Base-by-base conservation (phyloP, 768 basidiomycete genomes). In the Fistulinella prunicolor region DNA sequence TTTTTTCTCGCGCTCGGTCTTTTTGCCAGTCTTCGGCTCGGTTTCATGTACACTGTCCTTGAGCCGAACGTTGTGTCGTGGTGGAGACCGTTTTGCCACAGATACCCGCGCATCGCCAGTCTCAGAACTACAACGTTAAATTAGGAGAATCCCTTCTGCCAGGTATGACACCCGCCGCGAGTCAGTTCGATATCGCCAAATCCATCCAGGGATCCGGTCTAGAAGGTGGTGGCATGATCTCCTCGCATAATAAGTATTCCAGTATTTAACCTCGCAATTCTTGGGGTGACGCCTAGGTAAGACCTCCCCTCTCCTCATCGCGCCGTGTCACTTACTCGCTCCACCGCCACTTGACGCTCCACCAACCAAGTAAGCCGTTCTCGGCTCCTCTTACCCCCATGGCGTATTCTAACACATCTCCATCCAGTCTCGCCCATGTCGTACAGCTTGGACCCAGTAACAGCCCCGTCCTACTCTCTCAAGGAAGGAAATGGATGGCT, bases 401-500 rank as follows among this genome's bases (percentile, higher is more conserved):
- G 28, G 9, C 32, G 22, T 22, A 9, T 30, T 8, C 55, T 61
- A 39, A 60, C 48, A 8, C 21, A 12, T 32, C 21, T 38, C 34
- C 32, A 16, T 52, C 2, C 6, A 45, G 51, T 43, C 17, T 44
- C 42, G 2, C 19, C 44, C 52, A 65, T 65, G 63, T 56, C 64
- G 28, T 26, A 44, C 47, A 54, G 7, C 28, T 42, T 69, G 6
- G 67, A 69, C 49, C 65, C 62, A 8, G 38, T 45, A 16, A 67
- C 61, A 5, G 59, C 59, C 16, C 67, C 60, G 7, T 43, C 60
- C 10, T 63, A 62, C 43, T 64, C 59, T 21, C 41, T 71, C 51
- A 70, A 79, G 61, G 77, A 80, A 54, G 77, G 77, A 5, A 55
- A 62, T 22, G 79, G 79, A 34, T 81, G 79, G 79, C 64, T 77